A percentile compares a stretch with the other conserved stretches of the same genome.
phyloP scores from a whole-genome alignment of 192 early-diverging fungal genomes.

The Pecoramyces ruminantium region DNA sequence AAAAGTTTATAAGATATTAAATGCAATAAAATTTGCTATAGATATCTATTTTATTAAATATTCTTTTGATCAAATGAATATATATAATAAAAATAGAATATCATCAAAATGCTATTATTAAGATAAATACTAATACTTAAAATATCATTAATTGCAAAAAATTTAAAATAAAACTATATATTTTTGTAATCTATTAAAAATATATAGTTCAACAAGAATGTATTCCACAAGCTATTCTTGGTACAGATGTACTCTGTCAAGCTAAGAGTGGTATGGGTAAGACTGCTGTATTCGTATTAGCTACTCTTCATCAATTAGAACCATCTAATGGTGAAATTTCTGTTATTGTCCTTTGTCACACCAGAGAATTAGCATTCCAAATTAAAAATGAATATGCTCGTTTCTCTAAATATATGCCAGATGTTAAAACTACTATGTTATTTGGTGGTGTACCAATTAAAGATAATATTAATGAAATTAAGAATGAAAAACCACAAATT shows the following conservation, averaged over 20 bases:
- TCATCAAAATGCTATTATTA: no score
- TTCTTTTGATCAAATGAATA: no score
- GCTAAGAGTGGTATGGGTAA: conserved; percentile 99
- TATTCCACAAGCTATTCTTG: conserved; percentile 90
- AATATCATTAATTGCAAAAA: no score
- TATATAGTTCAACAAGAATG: conserved; percentile 87
- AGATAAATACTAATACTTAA: no score
- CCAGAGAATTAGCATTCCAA: conserved; percentile 95
- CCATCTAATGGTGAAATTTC: conserved; percentile 46
- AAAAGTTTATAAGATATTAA: neutral
- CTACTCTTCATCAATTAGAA: conserved; percentile 84
- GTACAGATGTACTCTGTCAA: conserved; percentile 94
- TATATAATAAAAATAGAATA: no score
- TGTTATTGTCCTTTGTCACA: conserved; percentile 91
- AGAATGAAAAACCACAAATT: conserved; percentile 85
- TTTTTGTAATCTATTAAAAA: neutral
- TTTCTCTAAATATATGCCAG: conserved; percentile 89
- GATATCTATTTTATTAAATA: neutral
- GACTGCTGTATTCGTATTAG: conserved; percentile 93
- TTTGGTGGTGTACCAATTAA: conserved; percentile 75
- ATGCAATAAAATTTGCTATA: neutral
- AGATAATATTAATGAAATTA: conserved; percentile 66
- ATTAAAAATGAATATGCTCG: conserved; percentile 94
- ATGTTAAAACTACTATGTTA: conserved; percentile 81
- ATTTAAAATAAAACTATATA: no score